Evolutionary conservation across 495 filamentous ascomycete species (phyloP).

Genomic region (Trichocladium antarcticum): DNA sequence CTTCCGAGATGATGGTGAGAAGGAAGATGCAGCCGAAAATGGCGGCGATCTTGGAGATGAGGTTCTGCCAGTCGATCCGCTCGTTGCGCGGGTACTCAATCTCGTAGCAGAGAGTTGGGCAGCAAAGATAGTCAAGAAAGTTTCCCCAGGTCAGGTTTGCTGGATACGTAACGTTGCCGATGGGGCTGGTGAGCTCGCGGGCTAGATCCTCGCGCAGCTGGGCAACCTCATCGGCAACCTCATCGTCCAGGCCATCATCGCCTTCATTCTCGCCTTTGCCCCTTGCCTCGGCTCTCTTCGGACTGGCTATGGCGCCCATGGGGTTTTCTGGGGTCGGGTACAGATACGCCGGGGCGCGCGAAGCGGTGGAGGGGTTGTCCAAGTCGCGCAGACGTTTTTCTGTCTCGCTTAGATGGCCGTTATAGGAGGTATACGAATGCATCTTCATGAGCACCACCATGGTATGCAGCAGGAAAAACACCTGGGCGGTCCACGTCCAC

Average conservation of each 20-base stretch:
- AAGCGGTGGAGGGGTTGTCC: constrained; percentile 62
- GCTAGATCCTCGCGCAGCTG: constrained; percentile 79
- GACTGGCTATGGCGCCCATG: constrained; percentile 30
- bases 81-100: constrained; percentile 83
- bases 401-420: constrained; percentile 84
- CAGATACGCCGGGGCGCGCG: constrained; percentile 55
- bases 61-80: constrained; percentile 63
- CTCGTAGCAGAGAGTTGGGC: constrained; percentile 95
- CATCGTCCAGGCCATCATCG: constrained; percentile 21
- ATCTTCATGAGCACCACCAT: constrained; percentile 95
- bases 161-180: constrained; percentile 84
- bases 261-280: constrained; percentile 30
- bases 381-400: constrained; percentile 66
- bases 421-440: constrained; percentile 97
- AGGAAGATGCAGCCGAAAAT: constrained; percentile 96
- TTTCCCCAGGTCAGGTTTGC: constrained; percentile 73
- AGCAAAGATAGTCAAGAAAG: constrained; percentile 79
- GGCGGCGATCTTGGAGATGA: constrained; percentile 76
- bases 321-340: constrained; percentile 60
- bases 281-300: constrained; percentile 29
- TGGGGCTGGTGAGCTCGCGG: constrained; percentile 76
- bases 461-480: constrained; percentile 85
- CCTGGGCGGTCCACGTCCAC: constrained; percentile 91
- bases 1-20: constrained; percentile 79
- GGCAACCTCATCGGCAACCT: constrained; percentile 43